These are phyloP conservation scores for Carpinus fangiana DNA, from an alignment of 306 rosid genomes.

Conservation along the genomic window DNA sequence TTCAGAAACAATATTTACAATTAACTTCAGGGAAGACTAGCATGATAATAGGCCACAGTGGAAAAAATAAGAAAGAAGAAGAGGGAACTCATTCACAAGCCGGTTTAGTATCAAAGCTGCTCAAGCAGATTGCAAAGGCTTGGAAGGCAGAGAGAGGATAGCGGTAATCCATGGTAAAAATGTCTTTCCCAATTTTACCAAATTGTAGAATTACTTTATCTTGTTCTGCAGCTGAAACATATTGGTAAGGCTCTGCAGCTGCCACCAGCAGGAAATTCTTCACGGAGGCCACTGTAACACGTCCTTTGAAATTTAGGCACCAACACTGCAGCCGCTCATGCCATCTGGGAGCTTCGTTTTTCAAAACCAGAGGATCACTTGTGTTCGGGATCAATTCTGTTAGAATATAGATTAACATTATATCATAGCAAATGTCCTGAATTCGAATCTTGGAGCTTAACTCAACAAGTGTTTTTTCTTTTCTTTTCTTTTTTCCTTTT, in stretches of 20 bases:
- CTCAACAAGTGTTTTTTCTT: too few relatives aligned
- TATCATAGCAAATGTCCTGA: too few relatives aligned
- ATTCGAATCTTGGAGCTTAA: too few relatives aligned
- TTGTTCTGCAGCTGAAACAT: constrained; percentile 66
- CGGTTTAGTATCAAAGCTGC: constrained; percentile 97
- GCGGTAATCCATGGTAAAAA: constrained; percentile 94
- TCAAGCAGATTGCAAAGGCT: constrained; percentile 91
- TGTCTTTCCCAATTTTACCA: constrained; percentile 93
- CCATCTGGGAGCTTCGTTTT: constrained; percentile 91
- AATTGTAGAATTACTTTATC: constrained; percentile 86
- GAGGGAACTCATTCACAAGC: constrained; percentile 73
- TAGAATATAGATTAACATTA: too few relatives aligned
- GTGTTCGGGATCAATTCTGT: too few relatives aligned
- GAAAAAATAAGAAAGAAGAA: too few relatives aligned
- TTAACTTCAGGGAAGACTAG: neutral
- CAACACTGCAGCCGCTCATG: constrained; percentile 95
- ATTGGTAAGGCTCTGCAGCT: constrained; percentile 60
- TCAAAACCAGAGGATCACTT: constrained; percentile 63
- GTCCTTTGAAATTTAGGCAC: constrained; percentile 95
- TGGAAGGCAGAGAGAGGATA: constrained; percentile 96
- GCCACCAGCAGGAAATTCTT: constrained; percentile 97
- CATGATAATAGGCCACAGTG: too few relatives aligned
- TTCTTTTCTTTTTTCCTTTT: constrained; percentile 20
- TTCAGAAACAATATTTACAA: constrained; percentile 47
- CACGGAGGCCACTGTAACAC: constrained; percentile 92